Conservation (phyloP, 179 eudicot genomes). For the Beta macrorhiza region DNA sequence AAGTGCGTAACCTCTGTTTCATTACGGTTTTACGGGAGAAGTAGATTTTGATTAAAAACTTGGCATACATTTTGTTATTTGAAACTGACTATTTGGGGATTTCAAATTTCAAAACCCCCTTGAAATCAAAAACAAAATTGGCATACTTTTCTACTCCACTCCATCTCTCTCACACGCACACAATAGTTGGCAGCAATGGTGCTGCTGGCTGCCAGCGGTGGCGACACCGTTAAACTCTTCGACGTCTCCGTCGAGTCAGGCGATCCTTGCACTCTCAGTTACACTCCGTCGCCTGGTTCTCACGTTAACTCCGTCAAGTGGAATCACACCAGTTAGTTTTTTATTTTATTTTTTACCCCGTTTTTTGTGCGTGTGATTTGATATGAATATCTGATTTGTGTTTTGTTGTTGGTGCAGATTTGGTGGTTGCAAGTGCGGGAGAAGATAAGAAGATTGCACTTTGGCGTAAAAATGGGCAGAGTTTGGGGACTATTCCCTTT, state of each 20-base stretch:
- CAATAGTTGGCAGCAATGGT: constrained; percentile 30
- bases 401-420: constrained; percentile 42
- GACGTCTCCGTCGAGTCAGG: constrained; percentile 66
- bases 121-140: neutral
- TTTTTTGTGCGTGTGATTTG: neutral
- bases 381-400: neutral
- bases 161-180: neutral
- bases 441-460: constrained; percentile 75
- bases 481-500: constrained; percentile 68
- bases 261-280: constrained; percentile 67
- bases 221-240: constrained; percentile 88
- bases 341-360: neutral
- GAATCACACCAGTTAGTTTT: constrained; percentile 73
- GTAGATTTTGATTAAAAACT: too few relatives aligned
- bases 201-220: constrained; percentile 71
- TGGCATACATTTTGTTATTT: too few relatives aligned
- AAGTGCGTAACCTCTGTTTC: too few relatives aligned
- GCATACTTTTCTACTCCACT: neutral
- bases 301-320: constrained; percentile 76
- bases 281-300: constrained; percentile 66
- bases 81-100: neutral
- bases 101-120: constrained; percentile 3
- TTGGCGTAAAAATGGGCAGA: constrained; percentile 78
- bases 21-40: too few relatives aligned
- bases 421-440: constrained; percentile 96